Percentiles rank a stretch among this genome's conserved stretches.
Conservation (phyloP, 345 rosid genomes). For the Pelargonium nanum region DNA sequence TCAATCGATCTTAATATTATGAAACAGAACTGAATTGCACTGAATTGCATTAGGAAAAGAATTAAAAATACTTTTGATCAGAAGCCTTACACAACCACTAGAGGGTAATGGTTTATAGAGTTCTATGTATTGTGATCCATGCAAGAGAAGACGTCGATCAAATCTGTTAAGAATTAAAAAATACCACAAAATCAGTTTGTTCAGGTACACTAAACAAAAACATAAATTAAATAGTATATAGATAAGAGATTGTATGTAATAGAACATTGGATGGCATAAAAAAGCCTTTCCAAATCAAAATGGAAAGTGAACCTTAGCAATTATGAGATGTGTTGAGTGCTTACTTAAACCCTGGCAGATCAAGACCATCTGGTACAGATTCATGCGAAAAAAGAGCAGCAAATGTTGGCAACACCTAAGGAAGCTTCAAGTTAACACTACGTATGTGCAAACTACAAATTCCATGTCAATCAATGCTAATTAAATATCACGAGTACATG, state of each 20-base stretch:
- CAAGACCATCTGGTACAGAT: slow-evolving; percentile 13
- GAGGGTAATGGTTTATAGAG: slow-evolving; percentile 69
- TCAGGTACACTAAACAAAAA: not conserved
- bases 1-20: not conserved
- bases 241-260: not conserved
- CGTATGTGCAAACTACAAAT: not conserved
- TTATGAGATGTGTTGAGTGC: slow-evolving; percentile 7
- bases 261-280: not conserved
- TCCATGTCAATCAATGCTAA: not conserved
- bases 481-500: not conserved
- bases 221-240: not conserved
- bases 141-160: slow-evolving; percentile 68
- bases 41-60: no score
- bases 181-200: not conserved
- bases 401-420: slow-evolving; percentile 82
- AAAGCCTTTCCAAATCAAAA: not conserved
- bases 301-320: not conserved
- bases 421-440: not conserved
- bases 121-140: slow-evolving; percentile 82
- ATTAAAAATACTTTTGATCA: not conserved
- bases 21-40: not conserved
- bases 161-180: slow-evolving; percentile 32
- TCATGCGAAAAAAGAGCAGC: slow-evolving; percentile 41
- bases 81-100: slow-evolving; percentile 48
- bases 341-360: slow-evolving; percentile 58